phyloP scores from a whole-genome alignment of 2,329 filamentous ascomycete genomes.

The Stagonosporopsis chrysanthemi region DNA sequence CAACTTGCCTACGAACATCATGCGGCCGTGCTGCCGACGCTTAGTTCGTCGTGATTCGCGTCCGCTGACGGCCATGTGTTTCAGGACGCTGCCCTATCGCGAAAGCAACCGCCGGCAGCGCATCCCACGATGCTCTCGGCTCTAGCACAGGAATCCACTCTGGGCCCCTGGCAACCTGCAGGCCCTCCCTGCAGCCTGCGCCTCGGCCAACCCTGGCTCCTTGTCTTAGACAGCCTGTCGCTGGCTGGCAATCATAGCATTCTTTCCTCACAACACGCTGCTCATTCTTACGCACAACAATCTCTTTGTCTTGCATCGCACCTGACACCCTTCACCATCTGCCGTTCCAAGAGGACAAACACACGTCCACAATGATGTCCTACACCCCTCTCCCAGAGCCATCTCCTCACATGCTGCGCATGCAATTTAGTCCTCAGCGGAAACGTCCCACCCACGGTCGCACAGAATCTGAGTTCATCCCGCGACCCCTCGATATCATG shows the following conservation, averaged over 20 bases:
- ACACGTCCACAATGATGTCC: slow-evolving; percentile 27
- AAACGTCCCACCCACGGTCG: slow-evolving; percentile 32
- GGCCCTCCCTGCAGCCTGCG: slow-evolving; percentile 32
- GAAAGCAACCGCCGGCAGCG: slow-evolving; percentile 9
- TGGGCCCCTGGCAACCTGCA: slow-evolving; percentile 30
- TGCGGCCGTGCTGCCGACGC: slow-evolving; percentile 1
- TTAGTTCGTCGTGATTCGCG: slow-evolving; percentile 11
- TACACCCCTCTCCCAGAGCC: slow-evolving; percentile 29
- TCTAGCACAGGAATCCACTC: slow-evolving; percentile 14
- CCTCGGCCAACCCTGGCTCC: slow-evolving; percentile 22
- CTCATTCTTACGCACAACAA: slow-evolving; percentile 16
- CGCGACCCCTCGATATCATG: slow-evolving; percentile 30
- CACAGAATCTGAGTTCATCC: slow-evolving; percentile 34
- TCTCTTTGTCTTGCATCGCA: slow-evolving; percentile 15
- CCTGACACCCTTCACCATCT: too few species aligned
- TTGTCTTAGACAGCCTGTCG: slow-evolving; percentile 25
- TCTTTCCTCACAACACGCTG: slow-evolving; percentile 20
- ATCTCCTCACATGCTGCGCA: slow-evolving; percentile 25
- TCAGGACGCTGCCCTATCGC: slow-evolving; percentile 15
- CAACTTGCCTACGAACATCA: slow-evolving; percentile 18
- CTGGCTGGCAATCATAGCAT: slow-evolving; percentile 26
- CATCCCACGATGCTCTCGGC: slow-evolving; percentile 21
- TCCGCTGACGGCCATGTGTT: slow-evolving; percentile 14
- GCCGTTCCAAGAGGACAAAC: slow-evolving; percentile 5
- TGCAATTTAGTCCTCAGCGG: slow-evolving; percentile 31